phyloP scores from a whole-genome alignment of 2,329 filamentous ascomycete genomes.

The Zalaria obscura region DNA sequence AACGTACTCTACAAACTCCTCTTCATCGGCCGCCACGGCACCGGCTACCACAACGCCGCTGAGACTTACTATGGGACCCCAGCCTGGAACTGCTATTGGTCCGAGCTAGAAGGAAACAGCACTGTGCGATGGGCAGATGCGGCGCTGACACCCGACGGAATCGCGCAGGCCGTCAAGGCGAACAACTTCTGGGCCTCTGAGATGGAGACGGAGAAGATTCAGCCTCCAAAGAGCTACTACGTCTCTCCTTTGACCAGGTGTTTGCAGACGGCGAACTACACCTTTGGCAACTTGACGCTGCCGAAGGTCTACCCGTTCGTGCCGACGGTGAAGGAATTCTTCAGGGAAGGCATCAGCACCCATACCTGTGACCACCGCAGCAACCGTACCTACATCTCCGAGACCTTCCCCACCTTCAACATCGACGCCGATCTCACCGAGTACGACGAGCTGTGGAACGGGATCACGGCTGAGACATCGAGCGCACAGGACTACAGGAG shows the following conservation, averaged over 20 bases:
- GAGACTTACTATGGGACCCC: slow-evolving; percentile 53
- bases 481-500: slow-evolving; percentile 37
- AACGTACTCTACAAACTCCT: slow-evolving; percentile 53
- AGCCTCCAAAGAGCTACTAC: slow-evolving; percentile 50
- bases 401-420: slow-evolving; percentile 36
- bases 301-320: slow-evolving; percentile 38
- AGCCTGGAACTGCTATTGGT: slow-evolving; percentile 57
- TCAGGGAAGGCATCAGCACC: slow-evolving; percentile 51
- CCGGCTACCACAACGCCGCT: slow-evolving; percentile 51
- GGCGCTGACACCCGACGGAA: slow-evolving; percentile 43
- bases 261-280: slow-evolving; percentile 47
- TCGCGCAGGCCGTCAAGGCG: slow-evolving; percentile 43
- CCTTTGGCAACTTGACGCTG: slow-evolving; percentile 41
- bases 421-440: slow-evolving; percentile 50
- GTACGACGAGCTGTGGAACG: slow-evolving; percentile 39
- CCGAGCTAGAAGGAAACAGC: slow-evolving; percentile 47
- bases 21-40: slow-evolving; percentile 55
- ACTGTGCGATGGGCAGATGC: slow-evolving; percentile 51
- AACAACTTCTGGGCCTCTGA: slow-evolving; percentile 44
- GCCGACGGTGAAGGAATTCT: slow-evolving; percentile 49
- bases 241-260: slow-evolving; percentile 50
- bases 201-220: slow-evolving; percentile 39
- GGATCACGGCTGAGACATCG: slow-evolving; percentile 34
- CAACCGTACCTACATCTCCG: slow-evolving; percentile 38
- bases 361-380: slow-evolving; percentile 54